phyloP scores from a whole-genome alignment of 306 rosid species.

The Notholithocarpus densiflorus region DNA sequence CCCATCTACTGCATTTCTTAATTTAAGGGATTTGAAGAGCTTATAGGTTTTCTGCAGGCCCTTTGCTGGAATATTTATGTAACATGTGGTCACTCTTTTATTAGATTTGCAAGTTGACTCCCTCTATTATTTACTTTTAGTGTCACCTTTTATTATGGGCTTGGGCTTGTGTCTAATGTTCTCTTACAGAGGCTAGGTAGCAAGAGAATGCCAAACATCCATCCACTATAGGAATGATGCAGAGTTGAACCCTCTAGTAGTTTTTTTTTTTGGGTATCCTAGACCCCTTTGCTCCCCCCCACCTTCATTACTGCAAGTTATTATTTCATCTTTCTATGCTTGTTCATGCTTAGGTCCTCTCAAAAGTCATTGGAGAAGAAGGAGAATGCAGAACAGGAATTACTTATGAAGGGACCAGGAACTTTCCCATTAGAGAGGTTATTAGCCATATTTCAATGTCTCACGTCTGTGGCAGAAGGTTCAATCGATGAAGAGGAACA shows the following conservation, averaged over 20 bases:
- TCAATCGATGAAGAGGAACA: constrained; percentile 55
- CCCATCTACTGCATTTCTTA: background rate
- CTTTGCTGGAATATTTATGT: background rate
- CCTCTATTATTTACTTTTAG: background rate
- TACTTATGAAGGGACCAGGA: constrained; percentile 91
- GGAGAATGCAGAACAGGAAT: constrained; percentile 75
- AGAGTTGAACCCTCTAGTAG: background rate
- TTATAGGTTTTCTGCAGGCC: background rate
- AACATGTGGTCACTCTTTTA: background rate
- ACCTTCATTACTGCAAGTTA: background rate
- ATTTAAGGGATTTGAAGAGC: background rate
- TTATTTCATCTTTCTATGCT: constrained; percentile 10
- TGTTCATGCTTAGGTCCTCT: constrained; percentile 48
- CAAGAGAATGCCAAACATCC: background rate
- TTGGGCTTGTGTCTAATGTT: background rate
- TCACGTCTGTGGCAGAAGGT: constrained; percentile 65
- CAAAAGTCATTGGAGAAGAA: constrained; percentile 62
- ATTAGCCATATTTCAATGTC: constrained; percentile 89
- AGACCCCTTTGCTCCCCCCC: background rate
- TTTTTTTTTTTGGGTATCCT: background rate
- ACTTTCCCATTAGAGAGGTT: constrained; percentile 90
- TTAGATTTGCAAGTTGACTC: background rate
- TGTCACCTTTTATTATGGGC: background rate
- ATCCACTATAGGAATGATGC: background rate
- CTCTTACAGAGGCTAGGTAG: background rate